Conservation (phyloP, 2,329 filamentous ascomycete species). For the Diplodia seriata region DNA sequence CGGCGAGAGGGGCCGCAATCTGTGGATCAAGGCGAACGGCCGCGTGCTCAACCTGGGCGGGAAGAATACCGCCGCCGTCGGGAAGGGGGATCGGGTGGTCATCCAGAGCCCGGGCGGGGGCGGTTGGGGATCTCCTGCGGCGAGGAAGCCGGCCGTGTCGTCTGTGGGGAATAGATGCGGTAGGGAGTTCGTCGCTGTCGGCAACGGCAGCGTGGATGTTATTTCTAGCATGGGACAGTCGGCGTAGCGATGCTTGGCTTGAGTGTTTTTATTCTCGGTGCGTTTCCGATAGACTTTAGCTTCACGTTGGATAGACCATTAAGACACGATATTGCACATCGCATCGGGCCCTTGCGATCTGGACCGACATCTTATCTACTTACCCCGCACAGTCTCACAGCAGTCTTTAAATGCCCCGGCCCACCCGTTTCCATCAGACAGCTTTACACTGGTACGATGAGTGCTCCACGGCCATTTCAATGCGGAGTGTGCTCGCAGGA, state of each 20-base stretch:
- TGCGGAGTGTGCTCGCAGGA: neutral
- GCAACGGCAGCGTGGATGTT: neutral
- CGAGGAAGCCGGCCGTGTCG: neutral
- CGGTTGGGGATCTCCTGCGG: neutral
- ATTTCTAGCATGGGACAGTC: neutral
- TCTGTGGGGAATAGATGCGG: neutral
- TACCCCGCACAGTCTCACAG: neutral
- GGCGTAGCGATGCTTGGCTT: neutral
- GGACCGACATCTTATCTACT: neutral
- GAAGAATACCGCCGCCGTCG: slow-evolving; percentile 43
- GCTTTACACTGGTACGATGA: neutral
- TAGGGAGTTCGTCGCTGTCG: neutral
- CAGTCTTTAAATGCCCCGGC: neutral
- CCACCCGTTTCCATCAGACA: neutral
- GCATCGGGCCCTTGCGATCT: neutral
- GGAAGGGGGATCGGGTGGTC: slow-evolving; percentile 41
- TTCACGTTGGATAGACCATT: no score
- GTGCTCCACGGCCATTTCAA: neutral
- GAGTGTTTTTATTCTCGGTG: no score
- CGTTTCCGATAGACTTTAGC: no score
- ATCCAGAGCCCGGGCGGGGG: slow-evolving; percentile 2
- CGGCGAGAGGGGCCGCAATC: slow-evolving; percentile 37
- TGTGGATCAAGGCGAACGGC: slow-evolving; percentile 29
- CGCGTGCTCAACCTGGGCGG: slow-evolving; percentile 46
- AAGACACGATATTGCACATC: no score